A percentile compares a stretch with the other conserved stretches of the same genome.
These are phyloP conservation scores for Neolentinus lepideus DNA, from an alignment of 1,284 basidiomycete species.

Conservation along the genomic window DNA sequence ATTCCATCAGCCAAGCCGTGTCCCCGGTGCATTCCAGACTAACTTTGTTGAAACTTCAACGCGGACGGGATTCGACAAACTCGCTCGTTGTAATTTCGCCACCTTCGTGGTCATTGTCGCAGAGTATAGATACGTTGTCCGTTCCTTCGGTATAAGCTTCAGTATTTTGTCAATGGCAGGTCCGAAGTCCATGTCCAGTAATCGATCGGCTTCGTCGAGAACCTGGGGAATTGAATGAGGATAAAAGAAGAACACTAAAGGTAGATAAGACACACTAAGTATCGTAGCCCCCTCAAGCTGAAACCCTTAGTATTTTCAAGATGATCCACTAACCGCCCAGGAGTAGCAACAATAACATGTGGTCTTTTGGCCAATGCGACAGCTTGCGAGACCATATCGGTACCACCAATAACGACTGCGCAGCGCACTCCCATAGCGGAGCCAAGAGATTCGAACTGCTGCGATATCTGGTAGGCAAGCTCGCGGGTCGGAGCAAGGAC, in stretches of 20 bases:
- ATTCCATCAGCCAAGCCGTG: conserved; percentile 3
- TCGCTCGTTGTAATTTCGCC: conserved; percentile 95
- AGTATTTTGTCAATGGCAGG: conserved; percentile 96
- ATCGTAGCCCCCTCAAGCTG: conserved; percentile 81
- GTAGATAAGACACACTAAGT: conserved; percentile 56
- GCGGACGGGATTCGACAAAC: conserved; percentile 89
- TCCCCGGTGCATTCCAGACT: conserved; percentile 19
- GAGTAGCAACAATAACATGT: conserved; percentile 96
- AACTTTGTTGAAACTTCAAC: conserved; percentile 93
- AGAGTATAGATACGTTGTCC: conserved; percentile 95
- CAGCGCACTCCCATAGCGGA: conserved; percentile 92
- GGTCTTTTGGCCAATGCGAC: conserved; percentile 92
- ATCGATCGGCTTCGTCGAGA: conserved; percentile 94
- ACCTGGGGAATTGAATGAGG: conserved; percentile 44
- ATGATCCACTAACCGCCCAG: conserved; percentile 93
- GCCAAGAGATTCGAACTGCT: conserved; percentile 92
- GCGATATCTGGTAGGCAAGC: conserved; percentile 96
- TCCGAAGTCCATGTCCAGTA: conserved; percentile 97
- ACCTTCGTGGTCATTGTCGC: conserved; percentile 99
- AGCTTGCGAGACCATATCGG: conserved; percentile 91
- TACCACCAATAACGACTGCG: conserved; percentile 90
- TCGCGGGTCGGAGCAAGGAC: conserved; percentile 96
- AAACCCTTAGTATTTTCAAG: conserved; percentile 99
- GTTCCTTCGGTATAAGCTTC: conserved; percentile 91
- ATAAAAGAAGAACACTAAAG: conserved; percentile 5